phyloP scores from a whole-genome alignment of 495 filamentous ascomycete genomes.

The Daldinia childiae region DNA sequence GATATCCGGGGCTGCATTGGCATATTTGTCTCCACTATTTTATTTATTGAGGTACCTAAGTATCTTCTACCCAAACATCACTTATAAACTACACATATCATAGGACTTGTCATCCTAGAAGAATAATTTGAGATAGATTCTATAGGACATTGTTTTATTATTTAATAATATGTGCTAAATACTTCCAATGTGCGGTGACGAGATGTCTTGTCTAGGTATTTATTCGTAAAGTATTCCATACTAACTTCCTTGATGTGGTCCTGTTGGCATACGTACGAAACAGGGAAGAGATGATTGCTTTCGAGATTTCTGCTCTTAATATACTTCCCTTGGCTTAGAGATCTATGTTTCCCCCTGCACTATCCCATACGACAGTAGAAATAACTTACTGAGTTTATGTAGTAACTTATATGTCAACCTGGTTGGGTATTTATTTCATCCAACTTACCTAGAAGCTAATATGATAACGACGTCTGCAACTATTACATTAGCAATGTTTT shows the following conservation, averaged over 20 bases:
- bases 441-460: neutral
- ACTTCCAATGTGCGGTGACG: too few species aligned
- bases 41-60: neutral
- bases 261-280: too few species aligned
- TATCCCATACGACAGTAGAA: neutral
- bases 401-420: neutral
- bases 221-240: too few species aligned
- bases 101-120: neutral
- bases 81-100: neutral
- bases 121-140: too few species aligned
- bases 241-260: too few species aligned
- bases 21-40: neutral
- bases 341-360: neutral
- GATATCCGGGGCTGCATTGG: neutral
- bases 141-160: too few species aligned
- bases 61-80: neutral
- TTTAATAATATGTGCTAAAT: too few species aligned
- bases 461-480: neutral
- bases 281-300: neutral
- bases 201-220: too few species aligned
- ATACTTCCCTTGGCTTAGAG: neutral
- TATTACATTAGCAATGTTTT: conserved; percentile 4
- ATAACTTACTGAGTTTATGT: neutral
- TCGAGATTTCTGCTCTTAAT: neutral
- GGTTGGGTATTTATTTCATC: neutral